These are phyloP conservation scores for Zymoseptoria brevis DNA, from an alignment of 2,329 filamentous ascomycete species.

Conservation along the genomic window DNA sequence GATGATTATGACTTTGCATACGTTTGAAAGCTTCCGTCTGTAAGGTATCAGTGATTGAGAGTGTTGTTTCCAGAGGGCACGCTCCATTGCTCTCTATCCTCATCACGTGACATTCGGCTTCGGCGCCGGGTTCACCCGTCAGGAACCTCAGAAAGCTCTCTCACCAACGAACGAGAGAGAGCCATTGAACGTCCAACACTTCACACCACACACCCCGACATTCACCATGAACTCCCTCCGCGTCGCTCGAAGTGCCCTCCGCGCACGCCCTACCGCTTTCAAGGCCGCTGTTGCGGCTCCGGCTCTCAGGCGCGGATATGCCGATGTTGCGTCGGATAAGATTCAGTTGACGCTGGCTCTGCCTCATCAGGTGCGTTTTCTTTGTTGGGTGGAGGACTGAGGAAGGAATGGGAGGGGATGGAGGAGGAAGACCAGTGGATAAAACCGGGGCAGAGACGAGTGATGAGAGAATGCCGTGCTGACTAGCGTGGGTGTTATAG, in stretches of 20 bases:
- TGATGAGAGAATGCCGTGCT: slow-evolving; percentile 8
- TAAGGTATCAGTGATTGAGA: too few species aligned
- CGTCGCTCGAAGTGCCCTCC: slow-evolving; percentile 80
- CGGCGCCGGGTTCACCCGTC: neutral
- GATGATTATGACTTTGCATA: neutral
- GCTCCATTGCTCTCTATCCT: neutral
- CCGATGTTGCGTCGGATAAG: slow-evolving; percentile 48
- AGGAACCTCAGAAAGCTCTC: neutral
- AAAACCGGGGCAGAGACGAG: neutral
- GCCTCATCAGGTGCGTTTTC: slow-evolving; percentile 82
- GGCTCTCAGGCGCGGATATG: slow-evolving; percentile 85
- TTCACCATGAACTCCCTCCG: slow-evolving; percentile 85
- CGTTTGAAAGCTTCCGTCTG: too few species aligned
- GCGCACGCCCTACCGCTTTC: slow-evolving; percentile 70
- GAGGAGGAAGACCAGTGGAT: neutral
- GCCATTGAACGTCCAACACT: slow-evolving; percentile 3
- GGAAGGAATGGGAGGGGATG: neutral
- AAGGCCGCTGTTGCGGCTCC: slow-evolving; percentile 50
- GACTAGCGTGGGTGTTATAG: slow-evolving; percentile 33
- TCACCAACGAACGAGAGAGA: neutral
- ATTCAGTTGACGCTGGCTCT: slow-evolving; percentile 98
- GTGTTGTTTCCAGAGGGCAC: neutral
- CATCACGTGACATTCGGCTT: neutral
- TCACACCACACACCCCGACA: slow-evolving; percentile 4
- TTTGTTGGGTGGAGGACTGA: neutral